These are phyloP conservation scores for Suillus decipiens DNA, from an alignment of 768 basidiomycete species.

Conservation along the genomic window DNA sequence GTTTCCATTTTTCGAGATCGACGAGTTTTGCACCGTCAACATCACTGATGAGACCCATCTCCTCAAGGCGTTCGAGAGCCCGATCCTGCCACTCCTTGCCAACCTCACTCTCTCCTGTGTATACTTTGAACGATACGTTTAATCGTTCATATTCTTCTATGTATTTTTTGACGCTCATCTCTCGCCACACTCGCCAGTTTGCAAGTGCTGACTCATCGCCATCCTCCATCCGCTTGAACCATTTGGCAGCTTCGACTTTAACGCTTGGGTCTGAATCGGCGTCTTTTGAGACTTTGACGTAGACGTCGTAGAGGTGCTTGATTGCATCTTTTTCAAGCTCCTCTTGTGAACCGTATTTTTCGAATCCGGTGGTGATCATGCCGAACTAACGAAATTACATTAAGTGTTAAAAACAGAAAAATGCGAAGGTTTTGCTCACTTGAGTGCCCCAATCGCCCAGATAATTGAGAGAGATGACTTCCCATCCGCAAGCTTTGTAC, in stretches of 20 bases:
- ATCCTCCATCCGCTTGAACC: slow-evolving; percentile 96
- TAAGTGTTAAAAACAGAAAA: background rate
- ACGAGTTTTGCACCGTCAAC: slow-evolving; percentile 82
- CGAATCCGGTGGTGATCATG: slow-evolving; percentile 86
- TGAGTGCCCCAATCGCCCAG: slow-evolving; percentile 99
- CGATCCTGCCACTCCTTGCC: slow-evolving; percentile 71
- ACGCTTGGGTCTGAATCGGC: slow-evolving; percentile 71
- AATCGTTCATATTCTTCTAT: slow-evolving; percentile 82
- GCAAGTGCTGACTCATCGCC: slow-evolving; percentile 81
- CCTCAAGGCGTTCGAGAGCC: slow-evolving; percentile 66
- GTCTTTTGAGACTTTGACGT: slow-evolving; percentile 92
- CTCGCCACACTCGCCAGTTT: slow-evolving; percentile 93
- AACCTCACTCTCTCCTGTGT: slow-evolving; percentile 87
- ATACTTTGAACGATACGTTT: slow-evolving; percentile 90
- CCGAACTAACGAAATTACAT: slow-evolving; percentile 57
- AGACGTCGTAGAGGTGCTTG: slow-evolving; percentile 92
- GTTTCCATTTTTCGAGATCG: slow-evolving; percentile 86
- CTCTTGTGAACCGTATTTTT: slow-evolving; percentile 87
- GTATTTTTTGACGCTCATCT: slow-evolving; percentile 89
- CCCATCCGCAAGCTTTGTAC: slow-evolving; percentile 92
- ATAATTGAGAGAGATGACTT: slow-evolving; percentile 90
- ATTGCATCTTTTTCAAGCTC: slow-evolving; percentile 87
- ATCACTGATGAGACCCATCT: slow-evolving; percentile 75
- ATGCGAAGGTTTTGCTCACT: slow-evolving; percentile 45
- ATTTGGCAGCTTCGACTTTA: slow-evolving; percentile 74